Evolutionary conservation across 1,284 basidiomycete species (phyloP).

Genomic region (Xerocomus amazonicus): DNA sequence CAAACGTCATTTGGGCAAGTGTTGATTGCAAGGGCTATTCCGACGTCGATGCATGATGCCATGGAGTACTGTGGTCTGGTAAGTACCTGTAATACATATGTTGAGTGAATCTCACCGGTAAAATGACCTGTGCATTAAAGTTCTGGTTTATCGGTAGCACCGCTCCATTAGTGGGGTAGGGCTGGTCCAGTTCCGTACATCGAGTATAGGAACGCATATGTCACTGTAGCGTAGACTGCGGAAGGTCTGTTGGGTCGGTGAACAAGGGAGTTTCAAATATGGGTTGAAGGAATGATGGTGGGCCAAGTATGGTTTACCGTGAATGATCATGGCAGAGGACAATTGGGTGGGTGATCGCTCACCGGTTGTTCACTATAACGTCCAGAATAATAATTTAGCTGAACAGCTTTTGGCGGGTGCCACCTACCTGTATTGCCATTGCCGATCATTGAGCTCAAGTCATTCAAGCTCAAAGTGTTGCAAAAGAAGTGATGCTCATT

Average conservation of each 20-base stretch:
- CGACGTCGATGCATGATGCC: conserved; percentile 17
- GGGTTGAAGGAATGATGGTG: not conserved
- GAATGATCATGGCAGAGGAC: not conserved
- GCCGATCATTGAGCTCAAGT: too few relatives aligned
- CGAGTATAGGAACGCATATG: conserved; percentile 18
- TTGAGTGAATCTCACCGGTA: conserved; percentile 4
- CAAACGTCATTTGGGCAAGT: conserved; percentile 14
- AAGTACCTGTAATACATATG: not conserved
- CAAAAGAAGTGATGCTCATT: too few relatives aligned
- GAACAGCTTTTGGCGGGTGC: too few relatives aligned
- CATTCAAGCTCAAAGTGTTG: too few relatives aligned
- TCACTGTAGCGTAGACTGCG: conserved; percentile 12
- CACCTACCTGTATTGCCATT: too few relatives aligned
- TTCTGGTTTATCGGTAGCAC: conserved; percentile 15
- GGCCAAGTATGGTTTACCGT: not conserved
- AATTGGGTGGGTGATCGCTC: not conserved
- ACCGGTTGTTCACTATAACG: too few relatives aligned
- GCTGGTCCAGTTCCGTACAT: conserved; percentile 15
- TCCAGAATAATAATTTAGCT: too few relatives aligned
- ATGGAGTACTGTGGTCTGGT: conserved; percentile 12
- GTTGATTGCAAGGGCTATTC: conserved; percentile 17
- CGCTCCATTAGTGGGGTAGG: conserved; percentile 20
- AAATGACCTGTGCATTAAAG: conserved; percentile 14
- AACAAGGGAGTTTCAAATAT: not conserved
- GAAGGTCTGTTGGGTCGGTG: not conserved